Evolutionary conservation across 75 land plant genomes (phyloP).

Genomic region (Adiantum capillusveneris): DNA sequence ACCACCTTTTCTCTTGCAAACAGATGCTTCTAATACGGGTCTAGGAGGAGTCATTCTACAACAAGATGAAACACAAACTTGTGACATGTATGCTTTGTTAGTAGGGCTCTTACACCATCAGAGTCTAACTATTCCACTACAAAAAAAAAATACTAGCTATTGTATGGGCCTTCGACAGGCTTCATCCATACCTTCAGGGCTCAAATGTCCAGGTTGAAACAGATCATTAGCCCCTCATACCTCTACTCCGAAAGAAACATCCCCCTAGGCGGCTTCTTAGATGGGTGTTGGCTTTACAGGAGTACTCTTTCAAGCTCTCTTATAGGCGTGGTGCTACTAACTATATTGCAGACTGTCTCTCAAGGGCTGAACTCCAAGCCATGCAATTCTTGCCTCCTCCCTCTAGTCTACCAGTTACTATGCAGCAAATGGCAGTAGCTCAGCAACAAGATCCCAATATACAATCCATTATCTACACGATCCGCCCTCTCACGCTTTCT

Average conservation of each 20-base stretch:
- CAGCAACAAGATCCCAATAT: too few species aligned
- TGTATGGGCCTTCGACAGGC: conserved; percentile 7
- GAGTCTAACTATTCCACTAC: conserved; percentile 8
- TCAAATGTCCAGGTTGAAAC: not conserved
- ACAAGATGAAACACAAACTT: not conserved
- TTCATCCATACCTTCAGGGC: conserved; percentile 7
- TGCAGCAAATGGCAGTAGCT: too few species aligned
- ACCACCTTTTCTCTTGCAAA: not conserved
- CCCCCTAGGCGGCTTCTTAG: not conserved
- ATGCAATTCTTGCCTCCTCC: too few species aligned
- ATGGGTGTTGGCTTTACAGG: not conserved
- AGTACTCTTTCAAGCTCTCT: too few species aligned
- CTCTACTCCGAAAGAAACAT: not conserved
- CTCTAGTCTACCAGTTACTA: too few species aligned
- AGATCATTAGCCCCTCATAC: too few species aligned
- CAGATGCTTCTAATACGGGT: too few species aligned
- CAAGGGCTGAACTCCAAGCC: too few species aligned
- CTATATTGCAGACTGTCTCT: too few species aligned
- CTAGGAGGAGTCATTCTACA: not conserved
- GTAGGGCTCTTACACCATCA: not conserved
- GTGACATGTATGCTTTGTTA: not conserved
- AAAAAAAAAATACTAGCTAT: conserved; percentile 3
- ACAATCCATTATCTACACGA: too few species aligned
- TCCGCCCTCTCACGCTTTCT: too few species aligned
- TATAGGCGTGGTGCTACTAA: too few species aligned